Conservation (phyloP, 805 yeast genomes). For the Candida gorgasii region DNA sequence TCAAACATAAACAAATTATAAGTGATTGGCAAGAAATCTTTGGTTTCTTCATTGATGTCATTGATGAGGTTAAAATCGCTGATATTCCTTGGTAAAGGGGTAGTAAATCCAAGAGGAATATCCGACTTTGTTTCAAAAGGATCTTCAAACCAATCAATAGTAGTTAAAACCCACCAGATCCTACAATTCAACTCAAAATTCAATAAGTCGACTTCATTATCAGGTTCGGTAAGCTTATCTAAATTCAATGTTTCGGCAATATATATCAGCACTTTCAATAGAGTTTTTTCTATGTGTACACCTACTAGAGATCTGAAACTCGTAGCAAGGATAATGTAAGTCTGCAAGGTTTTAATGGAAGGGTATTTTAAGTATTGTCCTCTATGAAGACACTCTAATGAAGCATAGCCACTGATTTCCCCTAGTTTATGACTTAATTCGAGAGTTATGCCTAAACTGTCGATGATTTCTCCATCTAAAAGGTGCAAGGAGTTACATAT, state of each 20-base stretch:
- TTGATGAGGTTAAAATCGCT: slow-evolving; percentile 14
- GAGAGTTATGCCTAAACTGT: slow-evolving; percentile 19
- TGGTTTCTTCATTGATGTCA: slow-evolving; percentile 16
- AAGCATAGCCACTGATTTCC: slow-evolving; percentile 27
- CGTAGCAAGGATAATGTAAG: slow-evolving; percentile 24
- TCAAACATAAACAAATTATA: slow-evolving; percentile 19
- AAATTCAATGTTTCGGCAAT: slow-evolving; percentile 26
- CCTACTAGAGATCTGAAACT: slow-evolving; percentile 31
- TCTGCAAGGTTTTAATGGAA: slow-evolving; percentile 24
- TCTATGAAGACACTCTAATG: slow-evolving; percentile 30
- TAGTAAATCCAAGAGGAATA: slow-evolving; percentile 20
- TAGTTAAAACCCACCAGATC: slow-evolving; percentile 30
- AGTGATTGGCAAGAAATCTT: slow-evolving; percentile 21
- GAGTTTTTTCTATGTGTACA: slow-evolving; percentile 23
- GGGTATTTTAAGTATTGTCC: slow-evolving; percentile 33
- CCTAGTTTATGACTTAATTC: slow-evolving; percentile 27
- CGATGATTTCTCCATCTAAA: slow-evolving; percentile 22
- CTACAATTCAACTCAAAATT: slow-evolving; percentile 18
- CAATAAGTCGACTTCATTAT: slow-evolving; percentile 8
- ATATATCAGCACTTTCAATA: slow-evolving; percentile 20
- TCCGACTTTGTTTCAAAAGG: slow-evolving; percentile 20
- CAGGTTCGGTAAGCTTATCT: slow-evolving; percentile 16
- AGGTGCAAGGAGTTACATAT: slow-evolving; percentile 29
- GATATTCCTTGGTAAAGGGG: slow-evolving; percentile 23
- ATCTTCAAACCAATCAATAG: slow-evolving; percentile 34